Conservation (phyloP, 1,139 yeast species). For the Pichia sp. region DNA sequence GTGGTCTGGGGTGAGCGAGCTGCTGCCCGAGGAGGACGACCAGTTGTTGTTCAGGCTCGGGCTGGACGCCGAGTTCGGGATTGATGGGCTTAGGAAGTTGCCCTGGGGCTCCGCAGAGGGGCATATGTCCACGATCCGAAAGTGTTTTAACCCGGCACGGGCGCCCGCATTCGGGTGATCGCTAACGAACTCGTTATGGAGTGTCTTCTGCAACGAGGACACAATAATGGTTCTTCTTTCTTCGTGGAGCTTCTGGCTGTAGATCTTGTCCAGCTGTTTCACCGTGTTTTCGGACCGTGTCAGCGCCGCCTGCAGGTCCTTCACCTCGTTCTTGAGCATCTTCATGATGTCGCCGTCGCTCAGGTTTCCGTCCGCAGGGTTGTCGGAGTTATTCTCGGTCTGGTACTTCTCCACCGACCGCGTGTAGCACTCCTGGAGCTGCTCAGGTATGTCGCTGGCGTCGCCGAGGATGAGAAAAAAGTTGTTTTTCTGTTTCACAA, state of each 20-base stretch:
- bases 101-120: neutral
- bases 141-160: constrained; percentile 5
- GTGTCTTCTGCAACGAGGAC: constrained; percentile 14
- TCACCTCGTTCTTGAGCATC: constrained; percentile 27
- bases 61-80: neutral
- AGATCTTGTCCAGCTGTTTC: constrained; percentile 20
- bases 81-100: neutral
- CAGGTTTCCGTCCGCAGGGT: constrained; percentile 17
- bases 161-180: constrained; percentile 3
- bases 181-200: constrained; percentile 19
- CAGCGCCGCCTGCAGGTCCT: constrained; percentile 20
- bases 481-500: constrained; percentile 10
- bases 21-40: neutral
- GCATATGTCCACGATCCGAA: constrained; percentile 5
- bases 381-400: neutral
- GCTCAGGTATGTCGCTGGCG: constrained; percentile 15
- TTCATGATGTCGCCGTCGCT: constrained; percentile 27
- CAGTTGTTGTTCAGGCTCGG: neutral
- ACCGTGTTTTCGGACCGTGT: constrained; percentile 20
- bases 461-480: constrained; percentile 6
- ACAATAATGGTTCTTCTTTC: constrained; percentile 28
- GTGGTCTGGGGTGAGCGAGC: neutral
- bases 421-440: constrained; percentile 11
- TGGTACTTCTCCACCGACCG: constrained; percentile 11
- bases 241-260: constrained; percentile 20